phyloP scores from a whole-genome alignment of 345 rosid species.

The Ailanthus altissimus region DNA sequence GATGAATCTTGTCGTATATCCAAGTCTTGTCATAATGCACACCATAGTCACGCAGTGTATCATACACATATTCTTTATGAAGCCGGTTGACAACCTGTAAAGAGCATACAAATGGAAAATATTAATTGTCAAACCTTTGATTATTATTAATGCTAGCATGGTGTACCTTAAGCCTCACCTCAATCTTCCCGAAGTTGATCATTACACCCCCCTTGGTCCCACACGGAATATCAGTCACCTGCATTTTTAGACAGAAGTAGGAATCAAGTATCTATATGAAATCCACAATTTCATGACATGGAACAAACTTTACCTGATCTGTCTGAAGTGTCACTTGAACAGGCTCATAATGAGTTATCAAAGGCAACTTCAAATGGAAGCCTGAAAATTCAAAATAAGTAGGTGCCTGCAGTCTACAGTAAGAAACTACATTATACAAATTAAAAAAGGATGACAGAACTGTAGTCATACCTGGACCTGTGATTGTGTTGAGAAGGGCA shows the following conservation, averaged over 20 bases:
- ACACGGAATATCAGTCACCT: conserved; percentile 93
- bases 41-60: conserved; percentile 79
- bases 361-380: conserved; percentile 79
- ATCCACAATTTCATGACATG: conserved; percentile 7
- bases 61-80: conserved; percentile 75
- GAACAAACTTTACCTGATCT: conserved; percentile 53
- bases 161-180: conserved; percentile 42
- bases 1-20: conserved; percentile 98
- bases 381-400: conserved; percentile 41
- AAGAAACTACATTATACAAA: conserved; percentile 11
- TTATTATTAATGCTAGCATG: neutral
- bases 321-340: conserved; percentile 97
- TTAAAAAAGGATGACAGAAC: neutral
- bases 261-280: conserved; percentile 17
- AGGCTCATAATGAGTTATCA: conserved; percentile 78
- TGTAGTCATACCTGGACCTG: conserved; percentile 59
- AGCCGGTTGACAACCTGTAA: conserved; percentile 85
- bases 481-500: conserved; percentile 64
- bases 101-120: conserved; percentile 5
- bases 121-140: conserved; percentile 12
- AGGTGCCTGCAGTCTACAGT: neutral
- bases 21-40: conserved; percentile 87
- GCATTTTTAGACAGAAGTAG: conserved; percentile 16
- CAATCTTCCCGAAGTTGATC: conserved; percentile 93
- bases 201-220: conserved; percentile 96